Conservation (phyloP, 2,329 filamentous ascomycete species). For the Hymenoscyphus fructigenus region DNA sequence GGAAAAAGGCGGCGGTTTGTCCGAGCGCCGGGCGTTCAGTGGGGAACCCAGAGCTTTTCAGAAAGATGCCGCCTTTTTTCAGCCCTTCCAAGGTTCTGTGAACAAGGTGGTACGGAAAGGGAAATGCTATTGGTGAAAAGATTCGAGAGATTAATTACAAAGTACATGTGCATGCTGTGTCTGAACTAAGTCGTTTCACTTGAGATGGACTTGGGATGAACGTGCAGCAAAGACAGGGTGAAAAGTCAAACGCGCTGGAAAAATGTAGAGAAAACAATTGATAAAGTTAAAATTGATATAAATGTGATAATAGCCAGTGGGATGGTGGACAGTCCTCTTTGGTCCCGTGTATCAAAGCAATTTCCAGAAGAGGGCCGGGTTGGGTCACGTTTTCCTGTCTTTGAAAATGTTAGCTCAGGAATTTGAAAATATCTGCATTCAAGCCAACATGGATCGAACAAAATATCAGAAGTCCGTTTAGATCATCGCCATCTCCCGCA, state of each 20-base stretch:
- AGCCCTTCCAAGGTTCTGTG: neutral
- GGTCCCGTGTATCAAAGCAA: too few relatives aligned
- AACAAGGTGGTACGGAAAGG: neutral
- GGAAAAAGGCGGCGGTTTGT: neutral
- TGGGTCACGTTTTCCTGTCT: neutral
- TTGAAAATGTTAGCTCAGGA: constrained; percentile 2
- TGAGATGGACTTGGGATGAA: neutral
- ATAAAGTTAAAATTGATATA: neutral
- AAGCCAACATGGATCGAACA: constrained; percentile 11
- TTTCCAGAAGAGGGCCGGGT: neutral
- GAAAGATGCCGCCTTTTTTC: neutral
- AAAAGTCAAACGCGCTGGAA: neutral
- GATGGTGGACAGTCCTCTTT: neutral
- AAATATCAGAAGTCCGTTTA: constrained; percentile 31
- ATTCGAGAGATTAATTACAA: neutral
- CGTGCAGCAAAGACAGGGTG: too few relatives aligned
- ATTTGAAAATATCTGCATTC: neutral
- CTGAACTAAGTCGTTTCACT: neutral
- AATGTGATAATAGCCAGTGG: neutral
- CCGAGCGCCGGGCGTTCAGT: neutral
- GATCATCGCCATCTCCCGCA: constrained; percentile 28
- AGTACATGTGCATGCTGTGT: neutral
- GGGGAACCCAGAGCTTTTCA: neutral
- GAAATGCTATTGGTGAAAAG: neutral
- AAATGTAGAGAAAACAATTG: neutral